Percentiles rank a stretch among this genome's conserved stretches.
phyloP scores from a whole-genome alignment of 192 early-diverging fungal species.

The Chytriomyces sp. region DNA sequence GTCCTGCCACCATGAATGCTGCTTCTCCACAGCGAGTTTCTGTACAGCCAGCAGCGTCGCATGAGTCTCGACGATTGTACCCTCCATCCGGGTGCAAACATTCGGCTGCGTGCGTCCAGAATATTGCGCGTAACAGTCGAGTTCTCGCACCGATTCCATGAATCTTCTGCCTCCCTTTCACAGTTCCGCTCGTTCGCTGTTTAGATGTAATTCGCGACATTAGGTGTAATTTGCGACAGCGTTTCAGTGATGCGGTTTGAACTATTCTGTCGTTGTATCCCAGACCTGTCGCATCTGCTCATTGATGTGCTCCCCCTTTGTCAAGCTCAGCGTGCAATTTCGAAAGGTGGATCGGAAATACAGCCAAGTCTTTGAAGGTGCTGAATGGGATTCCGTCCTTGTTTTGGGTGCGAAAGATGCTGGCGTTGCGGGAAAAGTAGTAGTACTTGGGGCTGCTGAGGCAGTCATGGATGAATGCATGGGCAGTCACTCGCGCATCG shows the following conservation, averaged over 20 bases:
- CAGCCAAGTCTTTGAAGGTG: constrained; percentile 75
- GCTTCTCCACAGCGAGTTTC: not conserved
- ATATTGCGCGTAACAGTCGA: constrained; percentile 92
- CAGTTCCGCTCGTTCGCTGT: constrained; percentile 63
- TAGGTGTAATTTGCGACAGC: constrained; percentile 89
- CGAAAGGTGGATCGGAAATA: constrained; percentile 79
- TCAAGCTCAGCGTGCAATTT: constrained; percentile 66
- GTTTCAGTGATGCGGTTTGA: constrained; percentile 92
- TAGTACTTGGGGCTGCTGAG: constrained; percentile 96
- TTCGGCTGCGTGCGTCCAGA: constrained; percentile 84
- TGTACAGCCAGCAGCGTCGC: constrained; percentile 70
- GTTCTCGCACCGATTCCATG: constrained; percentile 98
- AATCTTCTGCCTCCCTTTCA: constrained; percentile 62
- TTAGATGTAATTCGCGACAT: no score
- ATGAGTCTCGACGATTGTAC: constrained; percentile 93
- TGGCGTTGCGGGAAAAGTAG: constrained; percentile 94
- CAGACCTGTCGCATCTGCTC: constrained; percentile 86
- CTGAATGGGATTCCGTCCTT: constrained; percentile 55
- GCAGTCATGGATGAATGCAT: constrained; percentile 84
- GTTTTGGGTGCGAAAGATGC: constrained; percentile 27
- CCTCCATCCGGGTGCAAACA: constrained; percentile 78
- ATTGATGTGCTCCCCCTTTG: constrained; percentile 39
- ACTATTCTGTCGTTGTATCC: no score
- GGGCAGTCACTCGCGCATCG: constrained; percentile 16
- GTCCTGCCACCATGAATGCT: no score